Percentiles rank a stretch among this genome's conserved stretches.
phyloP scores from a whole-genome alignment of 495 filamentous ascomycete species.

The Trichoderma asperelloides region DNA sequence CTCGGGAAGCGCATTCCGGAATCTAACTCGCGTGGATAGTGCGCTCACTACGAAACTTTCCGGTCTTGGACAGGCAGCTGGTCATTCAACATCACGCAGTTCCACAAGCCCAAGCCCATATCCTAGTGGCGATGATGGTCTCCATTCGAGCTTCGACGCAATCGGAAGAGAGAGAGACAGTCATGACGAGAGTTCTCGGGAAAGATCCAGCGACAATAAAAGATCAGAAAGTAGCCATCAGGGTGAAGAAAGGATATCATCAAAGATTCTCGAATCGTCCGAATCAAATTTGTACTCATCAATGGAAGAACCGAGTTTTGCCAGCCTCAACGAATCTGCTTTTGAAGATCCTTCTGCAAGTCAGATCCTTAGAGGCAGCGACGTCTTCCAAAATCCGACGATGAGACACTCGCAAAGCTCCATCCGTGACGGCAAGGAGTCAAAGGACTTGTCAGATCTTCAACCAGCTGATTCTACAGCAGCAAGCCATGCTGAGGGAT shows the following conservation, averaged over 20 bases:
- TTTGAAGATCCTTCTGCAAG: constrained; percentile 80
- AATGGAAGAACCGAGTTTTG: constrained; percentile 57
- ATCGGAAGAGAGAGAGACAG: constrained; percentile 36
- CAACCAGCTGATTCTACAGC: constrained; percentile 13
- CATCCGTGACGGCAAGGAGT: constrained; percentile 12
- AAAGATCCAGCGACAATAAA: constrained; percentile 51
- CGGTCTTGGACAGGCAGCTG: constrained; percentile 57
- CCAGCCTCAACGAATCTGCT: constrained; percentile 59
- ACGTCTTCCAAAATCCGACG: constrained; percentile 83
- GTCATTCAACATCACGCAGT: constrained; percentile 45
- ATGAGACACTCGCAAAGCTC: constrained; percentile 42
- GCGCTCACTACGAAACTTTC: constrained; percentile 23
- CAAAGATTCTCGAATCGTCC: constrained; percentile 55
- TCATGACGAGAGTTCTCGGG: constrained; percentile 31
- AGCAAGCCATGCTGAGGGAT: constrained; percentile 28
- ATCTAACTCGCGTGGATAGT: background rate
- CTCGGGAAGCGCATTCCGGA: background rate
- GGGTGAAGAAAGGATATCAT: constrained; percentile 31
- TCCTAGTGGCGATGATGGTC: constrained; percentile 36
- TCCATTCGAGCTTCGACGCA: constrained; percentile 32
- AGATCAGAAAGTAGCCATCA: constrained; percentile 36
- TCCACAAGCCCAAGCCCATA: constrained; percentile 20
- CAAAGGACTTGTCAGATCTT: constrained; percentile 8
- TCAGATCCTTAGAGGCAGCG: constrained; percentile 77
- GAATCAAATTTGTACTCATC: constrained; percentile 76